phyloP scores from a whole-genome alignment of 208 protist genomes.

The Wallacemonas sp. region DNA sequence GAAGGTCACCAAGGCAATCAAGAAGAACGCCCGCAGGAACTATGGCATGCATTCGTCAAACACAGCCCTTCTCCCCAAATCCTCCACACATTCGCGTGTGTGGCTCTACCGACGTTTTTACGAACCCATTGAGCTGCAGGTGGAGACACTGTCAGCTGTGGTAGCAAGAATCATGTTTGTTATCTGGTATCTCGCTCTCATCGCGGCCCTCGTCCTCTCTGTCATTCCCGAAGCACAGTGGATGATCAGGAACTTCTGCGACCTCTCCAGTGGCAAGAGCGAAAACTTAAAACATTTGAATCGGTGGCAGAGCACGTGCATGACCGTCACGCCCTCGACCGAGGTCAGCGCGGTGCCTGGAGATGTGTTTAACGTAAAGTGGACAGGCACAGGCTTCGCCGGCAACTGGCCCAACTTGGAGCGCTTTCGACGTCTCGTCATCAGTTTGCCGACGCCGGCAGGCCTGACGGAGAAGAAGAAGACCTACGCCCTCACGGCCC shows the following conservation, averaged over 20 bases:
- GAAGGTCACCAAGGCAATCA: not conserved
- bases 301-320: conserved; percentile 32
- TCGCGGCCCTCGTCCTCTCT: conserved; percentile 55
- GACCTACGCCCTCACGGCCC: conserved; percentile 5
- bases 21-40: not conserved
- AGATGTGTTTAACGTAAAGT: conserved; percentile 29
- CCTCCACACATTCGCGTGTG: not conserved
- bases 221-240: conserved; percentile 56
- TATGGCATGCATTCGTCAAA: conserved; percentile 7
- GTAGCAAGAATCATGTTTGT: conserved; percentile 39
- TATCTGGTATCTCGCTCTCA: conserved; percentile 59
- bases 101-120: conserved; percentile 24
- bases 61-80: conserved; percentile 1
- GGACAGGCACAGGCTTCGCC: conserved; percentile 26
- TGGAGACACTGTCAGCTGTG: conserved; percentile 62
- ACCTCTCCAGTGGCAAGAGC: conserved; percentile 5
- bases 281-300: conserved; percentile 27
- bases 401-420: conserved; percentile 27
- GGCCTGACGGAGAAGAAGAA: conserved; percentile 1
- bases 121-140: conserved; percentile 77
- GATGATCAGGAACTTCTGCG: conserved; percentile 68
- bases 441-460: conserved; percentile 32
- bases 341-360: not conserved
- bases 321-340: not conserved
- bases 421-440: conserved; percentile 38